Evolutionary conservation across 371 early-diverging fungal species (phyloP).

Genomic region (Mucor racemosus): DNA sequence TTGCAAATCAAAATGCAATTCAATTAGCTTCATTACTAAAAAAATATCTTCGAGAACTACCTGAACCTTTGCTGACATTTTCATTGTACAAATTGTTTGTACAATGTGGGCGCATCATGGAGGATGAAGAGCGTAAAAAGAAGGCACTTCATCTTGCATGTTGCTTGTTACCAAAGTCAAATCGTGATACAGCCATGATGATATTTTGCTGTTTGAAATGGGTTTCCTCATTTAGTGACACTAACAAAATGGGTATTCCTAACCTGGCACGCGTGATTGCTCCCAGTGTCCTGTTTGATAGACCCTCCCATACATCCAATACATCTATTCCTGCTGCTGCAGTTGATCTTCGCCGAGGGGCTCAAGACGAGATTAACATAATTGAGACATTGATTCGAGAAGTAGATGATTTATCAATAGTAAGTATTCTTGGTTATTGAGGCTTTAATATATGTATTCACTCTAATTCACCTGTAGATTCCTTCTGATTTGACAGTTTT

Average conservation of each 20-base stretch:
- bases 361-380: slow-evolving; percentile 68
- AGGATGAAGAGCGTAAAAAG: slow-evolving; percentile 27
- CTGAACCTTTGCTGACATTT: slow-evolving; percentile 93
- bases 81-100: slow-evolving; percentile 83
- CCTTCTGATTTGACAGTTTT: slow-evolving; percentile 24
- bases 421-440: slow-evolving; percentile 21
- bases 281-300: slow-evolving; percentile 82
- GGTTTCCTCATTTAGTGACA: slow-evolving; percentile 73
- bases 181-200: slow-evolving; percentile 89
- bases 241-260: slow-evolving; percentile 86
- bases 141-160: slow-evolving; percentile 76
- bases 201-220: slow-evolving; percentile 84
- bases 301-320: slow-evolving; percentile 1
- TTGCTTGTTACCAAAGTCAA: slow-evolving; percentile 86
- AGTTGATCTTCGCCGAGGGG: slow-evolving; percentile 61
- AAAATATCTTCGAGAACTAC: slow-evolving; percentile 92
- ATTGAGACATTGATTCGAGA: slow-evolving; percentile 74
- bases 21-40: slow-evolving; percentile 95
- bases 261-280: slow-evolving; percentile 94
- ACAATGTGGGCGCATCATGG: slow-evolving; percentile 57
- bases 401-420: slow-evolving; percentile 76
- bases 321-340: slow-evolving; percentile 24
- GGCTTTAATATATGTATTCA: background rate
- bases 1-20: slow-evolving; percentile 78
- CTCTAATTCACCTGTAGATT: slow-evolving; percentile 7